Evolutionary conservation across 257 asterid species (phyloP).

Genomic region (Ilex asprella): DNA sequence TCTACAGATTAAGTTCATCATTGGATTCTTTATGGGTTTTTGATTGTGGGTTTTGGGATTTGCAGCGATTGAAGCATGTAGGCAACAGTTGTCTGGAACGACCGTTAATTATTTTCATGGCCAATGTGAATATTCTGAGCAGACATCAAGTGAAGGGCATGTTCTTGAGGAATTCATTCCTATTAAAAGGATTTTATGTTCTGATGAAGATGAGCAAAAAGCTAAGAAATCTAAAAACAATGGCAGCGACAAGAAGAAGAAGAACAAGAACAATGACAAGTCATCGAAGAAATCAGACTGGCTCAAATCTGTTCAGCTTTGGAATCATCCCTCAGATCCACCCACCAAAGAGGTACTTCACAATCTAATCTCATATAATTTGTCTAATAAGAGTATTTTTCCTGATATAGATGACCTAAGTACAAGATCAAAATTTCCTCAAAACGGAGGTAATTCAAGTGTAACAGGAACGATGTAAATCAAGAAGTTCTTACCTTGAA

Average conservation of each 20-base stretch:
- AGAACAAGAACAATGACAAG: conserved; percentile 12
- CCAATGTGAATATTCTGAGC: conserved; percentile 67
- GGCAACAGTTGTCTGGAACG: conserved; percentile 50
- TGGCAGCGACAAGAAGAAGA: background rate
- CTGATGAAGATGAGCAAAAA: conserved; percentile 32
- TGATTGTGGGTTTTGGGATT: background rate
- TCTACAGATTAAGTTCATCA: background rate
- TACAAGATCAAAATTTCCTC: too few relatives aligned
- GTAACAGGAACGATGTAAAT: too few relatives aligned
- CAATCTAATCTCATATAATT: background rate
- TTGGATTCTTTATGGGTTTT: background rate
- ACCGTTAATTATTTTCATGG: conserved; percentile 30
- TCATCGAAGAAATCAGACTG: conserved; percentile 33
- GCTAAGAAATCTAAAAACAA: conserved; percentile 15
- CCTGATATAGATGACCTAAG: background rate
- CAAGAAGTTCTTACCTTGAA: too few relatives aligned
- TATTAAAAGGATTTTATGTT: conserved; percentile 23
- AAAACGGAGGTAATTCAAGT: too few relatives aligned
- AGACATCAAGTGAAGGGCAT: conserved; percentile 57
- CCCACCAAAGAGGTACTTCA: conserved; percentile 26
- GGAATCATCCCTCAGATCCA: conserved; percentile 47
- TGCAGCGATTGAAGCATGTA: conserved; percentile 83
- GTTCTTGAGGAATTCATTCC: conserved; percentile 52
- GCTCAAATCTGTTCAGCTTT: conserved; percentile 42
- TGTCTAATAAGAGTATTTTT: background rate